These are phyloP conservation scores for Wolfiporia cocos DNA, from an alignment of 1,284 basidiomycete genomes.

Conservation along the genomic window DNA sequence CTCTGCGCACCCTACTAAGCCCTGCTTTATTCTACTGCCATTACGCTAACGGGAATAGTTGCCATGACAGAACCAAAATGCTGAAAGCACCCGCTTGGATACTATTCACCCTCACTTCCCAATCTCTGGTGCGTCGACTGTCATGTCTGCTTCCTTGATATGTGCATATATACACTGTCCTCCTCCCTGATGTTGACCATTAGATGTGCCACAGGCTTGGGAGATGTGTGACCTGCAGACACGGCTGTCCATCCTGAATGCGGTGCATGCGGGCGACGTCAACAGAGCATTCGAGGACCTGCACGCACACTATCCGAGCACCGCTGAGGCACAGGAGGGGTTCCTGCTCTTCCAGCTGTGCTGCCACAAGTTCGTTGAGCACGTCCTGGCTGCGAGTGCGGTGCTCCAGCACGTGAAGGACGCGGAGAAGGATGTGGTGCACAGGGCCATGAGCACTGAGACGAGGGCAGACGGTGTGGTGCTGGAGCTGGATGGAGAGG, in stretches of 20 bases:
- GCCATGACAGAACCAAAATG: no score
- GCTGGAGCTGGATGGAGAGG: constrained; percentile 19
- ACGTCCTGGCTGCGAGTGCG: constrained; percentile 63
- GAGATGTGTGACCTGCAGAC: constrained; percentile 46
- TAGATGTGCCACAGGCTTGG: no score
- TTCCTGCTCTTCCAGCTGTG: constrained; percentile 70
- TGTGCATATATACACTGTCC: no score
- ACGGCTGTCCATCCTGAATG: constrained; percentile 65
- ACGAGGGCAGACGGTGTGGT: constrained; percentile 9
- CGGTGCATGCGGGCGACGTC: constrained; percentile 64
- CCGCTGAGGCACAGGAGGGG: constrained; percentile 60
- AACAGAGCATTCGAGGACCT: constrained; percentile 58
- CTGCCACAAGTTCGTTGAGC: constrained; percentile 79
- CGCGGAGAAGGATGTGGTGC: constrained; percentile 23
- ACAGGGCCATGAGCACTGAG: constrained; percentile 5
- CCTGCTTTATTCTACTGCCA: no score
- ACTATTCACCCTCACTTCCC: no score
- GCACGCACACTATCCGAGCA: constrained; percentile 47
- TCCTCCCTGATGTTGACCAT: no score
- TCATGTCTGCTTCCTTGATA: no score
- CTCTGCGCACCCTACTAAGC: no score
- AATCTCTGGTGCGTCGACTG: no score
- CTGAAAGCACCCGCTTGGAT: no score
- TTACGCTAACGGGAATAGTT: no score
- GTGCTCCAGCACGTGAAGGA: constrained; percentile 51